phyloP scores from a whole-genome alignment of 1,284 basidiomycete genomes.

The Apiotrichum montevideense region DNA sequence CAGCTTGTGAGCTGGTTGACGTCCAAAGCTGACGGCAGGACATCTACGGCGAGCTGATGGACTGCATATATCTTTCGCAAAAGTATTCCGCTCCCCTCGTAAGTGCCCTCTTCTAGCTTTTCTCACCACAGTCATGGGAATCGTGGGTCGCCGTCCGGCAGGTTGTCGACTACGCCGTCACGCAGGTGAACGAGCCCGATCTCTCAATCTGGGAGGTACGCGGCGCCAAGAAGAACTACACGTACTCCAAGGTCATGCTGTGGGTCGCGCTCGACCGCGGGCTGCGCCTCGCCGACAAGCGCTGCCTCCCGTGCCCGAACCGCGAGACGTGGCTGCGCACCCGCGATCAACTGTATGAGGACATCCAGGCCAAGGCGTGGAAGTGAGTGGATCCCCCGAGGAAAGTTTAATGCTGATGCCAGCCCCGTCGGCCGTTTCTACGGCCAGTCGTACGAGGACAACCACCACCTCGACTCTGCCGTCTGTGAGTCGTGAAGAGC shows the following conservation, averaged over 20 bases:
- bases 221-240: slow-evolving; percentile 70
- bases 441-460: slow-evolving; percentile 49
- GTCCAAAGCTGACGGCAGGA: slow-evolving; percentile 52
- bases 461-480: slow-evolving; percentile 48
- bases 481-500: slow-evolving; percentile 27
- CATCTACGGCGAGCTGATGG: slow-evolving; percentile 83
- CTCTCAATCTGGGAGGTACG: slow-evolving; percentile 66
- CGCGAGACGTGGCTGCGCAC: slow-evolving; percentile 61
- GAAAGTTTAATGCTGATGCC: slow-evolving; percentile 9
- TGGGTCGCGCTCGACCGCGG: slow-evolving; percentile 91
- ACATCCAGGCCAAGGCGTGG: slow-evolving; percentile 58
- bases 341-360: slow-evolving; percentile 73
- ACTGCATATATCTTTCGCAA: slow-evolving; percentile 89
- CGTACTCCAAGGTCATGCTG: slow-evolving; percentile 90
- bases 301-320: slow-evolving; percentile 53
- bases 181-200: slow-evolving; percentile 39
- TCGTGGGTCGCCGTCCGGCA: slow-evolving; percentile 57
- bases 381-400: slow-evolving; percentile 37
- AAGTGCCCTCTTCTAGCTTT: slow-evolving; percentile 15
- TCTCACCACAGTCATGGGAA: slow-evolving; percentile 54
- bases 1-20: slow-evolving; percentile 58
- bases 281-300: slow-evolving; percentile 80
- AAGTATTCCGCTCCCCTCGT: slow-evolving; percentile 59
- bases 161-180: slow-evolving; percentile 47
- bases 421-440: slow-evolving; percentile 36